These are phyloP conservation scores for Botrytis sinoallii DNA, from an alignment of 2,329 filamentous ascomycete species.

Conservation along the genomic window DNA sequence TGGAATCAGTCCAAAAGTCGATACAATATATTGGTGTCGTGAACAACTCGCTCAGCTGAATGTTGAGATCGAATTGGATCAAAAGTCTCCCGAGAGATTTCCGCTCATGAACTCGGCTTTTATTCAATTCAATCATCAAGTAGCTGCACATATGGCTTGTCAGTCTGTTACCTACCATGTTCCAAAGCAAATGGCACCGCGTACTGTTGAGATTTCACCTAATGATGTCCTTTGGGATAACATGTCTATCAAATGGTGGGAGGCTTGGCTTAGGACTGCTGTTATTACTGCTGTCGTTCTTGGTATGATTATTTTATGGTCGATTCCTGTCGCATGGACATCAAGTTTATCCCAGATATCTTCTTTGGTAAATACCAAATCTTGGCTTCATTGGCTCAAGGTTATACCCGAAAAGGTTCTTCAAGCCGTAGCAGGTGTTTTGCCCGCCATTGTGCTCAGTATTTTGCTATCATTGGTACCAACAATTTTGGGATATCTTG, in stretches of 20 bases:
- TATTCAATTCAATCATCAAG: slow-evolving; percentile 97
- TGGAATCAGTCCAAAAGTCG: slow-evolving; percentile 82
- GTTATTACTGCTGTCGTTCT: slow-evolving; percentile 63
- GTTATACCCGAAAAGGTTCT: slow-evolving; percentile 62
- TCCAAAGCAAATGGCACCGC: slow-evolving; percentile 88
- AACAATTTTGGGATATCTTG: slow-evolving; percentile 70
- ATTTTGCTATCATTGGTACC: slow-evolving; percentile 80
- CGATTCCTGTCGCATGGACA: slow-evolving; percentile 85
- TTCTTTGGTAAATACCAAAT: slow-evolving; percentile 60
- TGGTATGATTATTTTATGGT: slow-evolving; percentile 83
- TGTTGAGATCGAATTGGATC: slow-evolving; percentile 86
- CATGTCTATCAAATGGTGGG: slow-evolving; percentile 94
- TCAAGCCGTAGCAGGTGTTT: slow-evolving; percentile 72
- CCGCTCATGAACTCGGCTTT: slow-evolving; percentile 95
- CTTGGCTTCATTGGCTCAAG: slow-evolving; percentile 69
- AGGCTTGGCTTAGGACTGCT: slow-evolving; percentile 63
- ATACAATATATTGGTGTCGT: slow-evolving; percentile 90
- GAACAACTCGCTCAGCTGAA: slow-evolving; percentile 84
- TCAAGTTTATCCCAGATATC: slow-evolving; percentile 77
- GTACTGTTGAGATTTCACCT: slow-evolving; percentile 89
- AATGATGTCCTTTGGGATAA: slow-evolving; percentile 96
- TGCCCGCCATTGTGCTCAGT: slow-evolving; percentile 74
- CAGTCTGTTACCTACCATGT: slow-evolving; percentile 88
- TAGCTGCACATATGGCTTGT: slow-evolving; percentile 96
- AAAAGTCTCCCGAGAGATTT: slow-evolving; percentile 79